A percentile compares a stretch with the other conserved stretches of the same genome.
Evolutionary conservation across 164 flowering plant genomes (phyloP).

Genomic region (Berberis thunbergii): DNA sequence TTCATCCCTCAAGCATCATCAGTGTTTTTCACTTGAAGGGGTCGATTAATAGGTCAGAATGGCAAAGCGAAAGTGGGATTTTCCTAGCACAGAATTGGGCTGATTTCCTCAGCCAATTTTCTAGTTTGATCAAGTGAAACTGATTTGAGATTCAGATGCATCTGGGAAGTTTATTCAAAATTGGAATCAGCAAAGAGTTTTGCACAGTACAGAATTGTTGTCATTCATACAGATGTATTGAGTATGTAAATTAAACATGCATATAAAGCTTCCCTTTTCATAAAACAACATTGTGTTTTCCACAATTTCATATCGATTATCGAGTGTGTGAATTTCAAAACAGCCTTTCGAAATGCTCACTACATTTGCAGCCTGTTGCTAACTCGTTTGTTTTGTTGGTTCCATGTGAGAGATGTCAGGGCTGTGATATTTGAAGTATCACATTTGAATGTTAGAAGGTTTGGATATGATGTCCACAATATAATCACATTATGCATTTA

Average conservation of each 20-base stretch:
- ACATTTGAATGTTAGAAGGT: too few relatives aligned
- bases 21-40: neutral
- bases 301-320: neutral
- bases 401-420: too few relatives aligned
- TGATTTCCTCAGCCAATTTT: neutral
- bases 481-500: too few relatives aligned
- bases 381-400: too few relatives aligned
- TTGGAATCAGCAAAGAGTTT: neutral
- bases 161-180: neutral
- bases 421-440: too few relatives aligned
- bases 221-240: neutral
- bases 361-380: too few relatives aligned
- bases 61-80: slow-evolving; percentile 1
- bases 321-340: too few relatives aligned
- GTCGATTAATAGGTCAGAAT: neutral
- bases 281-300: neutral
- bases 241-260: neutral
- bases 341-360: too few relatives aligned
- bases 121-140: neutral
- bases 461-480: too few relatives aligned
- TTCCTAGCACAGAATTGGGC: slow-evolving; percentile 4
- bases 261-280: neutral
- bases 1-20: neutral
- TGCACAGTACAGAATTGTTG: neutral
- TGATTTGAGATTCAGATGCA: neutral